Evolutionary conservation across 1,284 basidiomycete species (phyloP), one percentile per base, ranked within the genome.

Genomic region (Leccinum olivaceoglutinosum): DNA sequence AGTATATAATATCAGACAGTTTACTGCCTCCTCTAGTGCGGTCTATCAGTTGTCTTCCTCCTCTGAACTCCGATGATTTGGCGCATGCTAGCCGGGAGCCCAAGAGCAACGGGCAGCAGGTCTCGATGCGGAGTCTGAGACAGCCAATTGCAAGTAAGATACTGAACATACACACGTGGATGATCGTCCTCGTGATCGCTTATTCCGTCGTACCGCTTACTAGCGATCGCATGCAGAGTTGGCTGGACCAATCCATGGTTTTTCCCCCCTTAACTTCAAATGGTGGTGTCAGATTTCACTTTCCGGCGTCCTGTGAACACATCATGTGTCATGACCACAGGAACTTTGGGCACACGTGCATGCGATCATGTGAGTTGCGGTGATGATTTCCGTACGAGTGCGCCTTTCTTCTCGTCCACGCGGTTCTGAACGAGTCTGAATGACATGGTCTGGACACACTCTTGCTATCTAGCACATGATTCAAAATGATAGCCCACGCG

Each of bases 261-360:
- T 25, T 25, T 4, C 25, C 25, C 25, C 25, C 25, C 16, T 56
- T 51, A 36, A 18, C 32, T 64, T 64, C 14, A 61, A 44, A 58
- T 49, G 55, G 25, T 5, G 12, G 18, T 29, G 34, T 41, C 16
- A 49, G 2, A 25, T 57, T 39, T 34, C 25, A 58, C 39, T 14
- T 49, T 7, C 3, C 46, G 44, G 25, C 21, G n/a, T 66, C 38
- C 32, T 85, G 85, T 85, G 70, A 82, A 82, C 70, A 84, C 66
- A 73, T 84, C 41, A 83, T 85, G 29, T 25, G 25, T 25, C 25
- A 25, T 25, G 25, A 6, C 85, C 73, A 82, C 36, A 39, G 81
- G 71, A 80, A 76, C 64, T 86, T 88, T 68, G 87, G 86, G 16
- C 88, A 87, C 66, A 84, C 82, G 80, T 83, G 68, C 14, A 80